Evolutionary conservation across 2,329 filamentous ascomycete genomes (phyloP).

Genomic region (Phoma sp.): DNA sequence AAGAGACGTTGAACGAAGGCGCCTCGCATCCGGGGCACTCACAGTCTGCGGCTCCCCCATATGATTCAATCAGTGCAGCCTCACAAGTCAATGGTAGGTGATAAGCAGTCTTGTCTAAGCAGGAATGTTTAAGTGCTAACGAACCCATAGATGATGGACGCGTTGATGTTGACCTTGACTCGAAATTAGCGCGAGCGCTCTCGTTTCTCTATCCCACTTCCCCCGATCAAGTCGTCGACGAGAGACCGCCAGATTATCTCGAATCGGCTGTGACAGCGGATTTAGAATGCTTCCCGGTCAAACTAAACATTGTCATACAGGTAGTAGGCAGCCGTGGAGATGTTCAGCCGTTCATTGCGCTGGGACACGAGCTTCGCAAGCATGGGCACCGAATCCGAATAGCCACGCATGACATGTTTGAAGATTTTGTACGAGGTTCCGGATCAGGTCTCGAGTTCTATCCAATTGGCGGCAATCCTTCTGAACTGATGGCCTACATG

Average conservation of each 20-base stretch:
- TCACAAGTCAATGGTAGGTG: too few species aligned
- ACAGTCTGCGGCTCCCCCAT: too few species aligned
- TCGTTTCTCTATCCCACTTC: slow-evolving; percentile 24
- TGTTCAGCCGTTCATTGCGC: slow-evolving; percentile 66
- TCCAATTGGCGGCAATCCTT: slow-evolving; percentile 41
- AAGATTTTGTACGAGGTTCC: slow-evolving; percentile 21
- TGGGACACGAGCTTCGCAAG: slow-evolving; percentile 57
- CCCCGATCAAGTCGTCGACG: neutral
- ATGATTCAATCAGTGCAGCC: too few species aligned
- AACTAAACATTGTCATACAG: slow-evolving; percentile 62
- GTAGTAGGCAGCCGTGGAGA: slow-evolving; percentile 63
- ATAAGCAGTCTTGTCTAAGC: too few species aligned
- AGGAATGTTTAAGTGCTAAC: too few species aligned
- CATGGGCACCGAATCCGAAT: slow-evolving; percentile 36
- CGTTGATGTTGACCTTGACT: slow-evolving; percentile 6
- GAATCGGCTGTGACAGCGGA: neutral
- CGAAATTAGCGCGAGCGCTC: neutral
- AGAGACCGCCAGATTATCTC: neutral
- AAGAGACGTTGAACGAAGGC: too few species aligned
- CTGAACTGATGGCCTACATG: slow-evolving; percentile 59
- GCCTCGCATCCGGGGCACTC: too few species aligned
- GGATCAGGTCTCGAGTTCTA: slow-evolving; percentile 44
- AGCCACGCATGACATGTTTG: slow-evolving; percentile 30
- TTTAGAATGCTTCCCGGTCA: neutral
- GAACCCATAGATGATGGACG: slow-evolving; percentile 9